phyloP scores from a whole-genome alignment of 768 basidiomycete species.

The Russula abietina region DNA sequence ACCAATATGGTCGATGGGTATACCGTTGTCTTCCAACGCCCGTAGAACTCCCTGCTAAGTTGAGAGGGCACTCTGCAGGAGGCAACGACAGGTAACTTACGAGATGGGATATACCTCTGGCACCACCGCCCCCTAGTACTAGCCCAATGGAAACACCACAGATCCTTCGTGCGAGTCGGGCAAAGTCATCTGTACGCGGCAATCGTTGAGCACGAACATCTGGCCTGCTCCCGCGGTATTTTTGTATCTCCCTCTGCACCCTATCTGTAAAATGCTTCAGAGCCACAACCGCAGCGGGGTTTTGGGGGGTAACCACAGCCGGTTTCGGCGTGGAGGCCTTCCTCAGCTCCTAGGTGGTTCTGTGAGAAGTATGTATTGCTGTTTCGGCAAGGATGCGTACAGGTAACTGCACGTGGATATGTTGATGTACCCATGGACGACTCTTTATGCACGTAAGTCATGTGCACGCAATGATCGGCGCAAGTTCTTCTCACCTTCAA shows the following conservation, averaged over 20 bases:
- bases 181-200: slow-evolving; percentile 87
- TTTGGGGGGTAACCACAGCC: slow-evolving; percentile 49
- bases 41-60: slow-evolving; percentile 74
- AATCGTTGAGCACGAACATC: slow-evolving; percentile 66
- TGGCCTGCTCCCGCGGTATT: slow-evolving; percentile 64
- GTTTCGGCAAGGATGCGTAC: slow-evolving; percentile 36
- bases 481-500: slow-evolving; percentile 54
- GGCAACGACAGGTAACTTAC: slow-evolving; percentile 39
- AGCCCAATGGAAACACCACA: slow-evolving; percentile 92
- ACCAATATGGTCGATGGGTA: slow-evolving; percentile 91
- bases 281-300: slow-evolving; percentile 82
- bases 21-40: slow-evolving; percentile 84
- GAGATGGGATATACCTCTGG: slow-evolving; percentile 76
- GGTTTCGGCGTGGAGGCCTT: slow-evolving; percentile 59
- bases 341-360: slow-evolving; percentile 54
- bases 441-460: slow-evolving; percentile 43
- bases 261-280: slow-evolving; percentile 90
- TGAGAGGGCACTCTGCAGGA: slow-evolving; percentile 24
- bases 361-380: neutral
- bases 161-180: slow-evolving; percentile 80
- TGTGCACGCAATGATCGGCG: neutral
- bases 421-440: slow-evolving; percentile 94
- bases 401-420: slow-evolving; percentile 89
- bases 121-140: slow-evolving; percentile 96
- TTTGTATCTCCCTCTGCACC: slow-evolving; percentile 84